Evolutionary conservation across 768 basidiomycete genomes (phyloP), one percentile per base, ranked within the genome.

Genomic region (Suillus paluster): DNA sequence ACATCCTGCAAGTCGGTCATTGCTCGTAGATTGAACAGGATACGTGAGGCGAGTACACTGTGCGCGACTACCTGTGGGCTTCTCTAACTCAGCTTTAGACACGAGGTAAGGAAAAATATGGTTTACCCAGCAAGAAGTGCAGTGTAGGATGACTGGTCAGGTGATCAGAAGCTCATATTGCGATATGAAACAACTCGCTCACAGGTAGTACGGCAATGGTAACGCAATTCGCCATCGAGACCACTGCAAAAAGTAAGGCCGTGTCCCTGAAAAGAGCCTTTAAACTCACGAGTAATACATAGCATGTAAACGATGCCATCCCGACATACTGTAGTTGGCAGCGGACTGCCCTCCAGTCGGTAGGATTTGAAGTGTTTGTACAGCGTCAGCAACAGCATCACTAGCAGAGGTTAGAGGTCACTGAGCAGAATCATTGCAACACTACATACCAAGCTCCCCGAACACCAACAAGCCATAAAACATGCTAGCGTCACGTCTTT

Each of bases 11-110:
- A 53, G 6, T 53, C 33, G 12, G 19, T 14, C 50, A 34, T 52
- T 52, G 11, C 50, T 34, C 50, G 50, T 5, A 53, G 11, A 34
- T 34, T 53, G 50, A 53, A 53, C 33, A 53, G n/a, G 50, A 53
- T 21, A 19, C 50, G 50, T 4, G 50, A 53, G 33, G 50, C 50
- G n/a, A 53, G 50, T 21, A 58, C 21, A 36, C 52, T 38, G n/a
- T 53, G 50, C 4, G n/a, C 12, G n/a, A 53, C 50, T 15, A 53
- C 7, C n/a, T 53, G 50, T 21, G 50, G 50, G 12, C 50, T 53
- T 53, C 12, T 15, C 33, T 3, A 12, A 53, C 8, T 53, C 33
- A 53, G 50, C 12, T 34, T 53, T 3, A 34, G 34, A 33, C 4
- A 33, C 6, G 33, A n/a, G 12, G 8, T 8, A 7, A 34, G n/a